These are phyloP conservation scores for Coemansia sp. DNA, from an alignment of 192 early-diverging fungal genomes.

Conservation along the genomic window DNA sequence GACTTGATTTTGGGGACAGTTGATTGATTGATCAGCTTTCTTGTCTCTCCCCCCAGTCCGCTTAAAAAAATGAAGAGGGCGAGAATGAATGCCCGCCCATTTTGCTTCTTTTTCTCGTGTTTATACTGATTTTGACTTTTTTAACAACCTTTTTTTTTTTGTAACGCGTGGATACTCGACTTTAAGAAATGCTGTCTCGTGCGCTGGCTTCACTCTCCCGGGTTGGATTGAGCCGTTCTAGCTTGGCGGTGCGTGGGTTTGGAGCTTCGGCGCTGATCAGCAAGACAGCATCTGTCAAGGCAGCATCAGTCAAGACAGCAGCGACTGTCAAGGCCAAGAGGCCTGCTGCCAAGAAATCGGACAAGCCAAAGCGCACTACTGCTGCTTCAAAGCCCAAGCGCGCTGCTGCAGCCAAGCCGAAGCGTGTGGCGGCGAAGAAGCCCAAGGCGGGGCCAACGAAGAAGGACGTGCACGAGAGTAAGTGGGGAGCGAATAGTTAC, in stretches of 20 bases:
- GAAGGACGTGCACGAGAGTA: slow-evolving; percentile 41
- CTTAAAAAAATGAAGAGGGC: background rate
- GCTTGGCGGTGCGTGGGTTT: background rate
- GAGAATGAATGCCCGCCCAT: background rate
- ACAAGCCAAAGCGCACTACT: slow-evolving; percentile 1
- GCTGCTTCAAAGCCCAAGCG: slow-evolving; percentile 3
- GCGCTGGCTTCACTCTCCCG: background rate
- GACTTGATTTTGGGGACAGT: background rate
- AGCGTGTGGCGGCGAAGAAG: background rate
- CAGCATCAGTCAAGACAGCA: background rate
- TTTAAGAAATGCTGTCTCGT: background rate
- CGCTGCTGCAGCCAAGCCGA: background rate
- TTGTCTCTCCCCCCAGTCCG: background rate
- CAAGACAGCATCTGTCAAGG: slow-evolving; percentile 15
- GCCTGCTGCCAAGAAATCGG: slow-evolving; percentile 10
- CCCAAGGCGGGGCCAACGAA: slow-evolving; percentile 1
- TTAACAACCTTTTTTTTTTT: background rate
- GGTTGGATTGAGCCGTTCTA: background rate
- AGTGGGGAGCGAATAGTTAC: background rate
- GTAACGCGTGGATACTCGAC: background rate
- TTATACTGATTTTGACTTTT: background rate
- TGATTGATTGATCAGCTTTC: background rate
- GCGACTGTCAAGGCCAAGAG: slow-evolving; percentile 14
- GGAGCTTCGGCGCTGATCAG: background rate
- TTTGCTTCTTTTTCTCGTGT: background rate